Evolutionary conservation across 192 early-diverging fungal species (phyloP).

Genomic region (Entophlyctis luteolus): DNA sequence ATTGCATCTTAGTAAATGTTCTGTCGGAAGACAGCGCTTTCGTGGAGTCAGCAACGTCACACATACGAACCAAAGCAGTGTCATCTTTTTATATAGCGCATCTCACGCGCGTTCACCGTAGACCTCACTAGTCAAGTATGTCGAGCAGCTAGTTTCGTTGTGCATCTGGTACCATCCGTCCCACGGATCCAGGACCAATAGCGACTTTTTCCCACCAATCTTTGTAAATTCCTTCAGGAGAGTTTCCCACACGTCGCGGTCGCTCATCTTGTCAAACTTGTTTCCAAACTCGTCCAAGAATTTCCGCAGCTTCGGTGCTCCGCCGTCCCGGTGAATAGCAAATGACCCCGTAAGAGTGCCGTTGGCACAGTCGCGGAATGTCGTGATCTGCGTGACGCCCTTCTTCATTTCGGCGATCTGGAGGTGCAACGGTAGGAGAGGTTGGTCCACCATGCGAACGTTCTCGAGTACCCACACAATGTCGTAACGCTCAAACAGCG

Average conservation of each 20-base stretch:
- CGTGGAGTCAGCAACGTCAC: too few relatives aligned
- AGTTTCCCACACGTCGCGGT: not conserved
- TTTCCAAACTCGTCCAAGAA: not conserved
- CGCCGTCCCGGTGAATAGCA: not conserved
- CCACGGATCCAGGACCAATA: not conserved
- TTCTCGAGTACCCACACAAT: constrained; percentile 7
- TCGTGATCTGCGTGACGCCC: not conserved
- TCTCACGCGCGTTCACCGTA: not conserved
- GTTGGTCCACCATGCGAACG: not conserved
- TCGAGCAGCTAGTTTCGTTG: not conserved
- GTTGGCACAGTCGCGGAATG: not conserved
- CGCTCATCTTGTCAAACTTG: not conserved
- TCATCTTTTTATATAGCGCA: too few relatives aligned
- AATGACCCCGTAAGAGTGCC: not conserved
- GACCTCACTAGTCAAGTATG: not conserved
- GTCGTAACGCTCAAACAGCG: not conserved
- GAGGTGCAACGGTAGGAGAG: not conserved
- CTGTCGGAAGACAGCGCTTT: too few relatives aligned
- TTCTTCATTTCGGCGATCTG: not conserved
- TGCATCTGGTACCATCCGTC: not conserved
- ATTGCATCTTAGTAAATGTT: too few relatives aligned
- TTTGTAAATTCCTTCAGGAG: not conserved
- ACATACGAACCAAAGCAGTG: too few relatives aligned
- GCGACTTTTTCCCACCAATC: not conserved
- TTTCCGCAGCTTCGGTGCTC: not conserved